Percentiles rank a stretch among this genome's conserved stretches.
Evolutionary conservation across 805 yeast genomes (phyloP).

Genomic region (Wickerhamiella spandovensis): DNA sequence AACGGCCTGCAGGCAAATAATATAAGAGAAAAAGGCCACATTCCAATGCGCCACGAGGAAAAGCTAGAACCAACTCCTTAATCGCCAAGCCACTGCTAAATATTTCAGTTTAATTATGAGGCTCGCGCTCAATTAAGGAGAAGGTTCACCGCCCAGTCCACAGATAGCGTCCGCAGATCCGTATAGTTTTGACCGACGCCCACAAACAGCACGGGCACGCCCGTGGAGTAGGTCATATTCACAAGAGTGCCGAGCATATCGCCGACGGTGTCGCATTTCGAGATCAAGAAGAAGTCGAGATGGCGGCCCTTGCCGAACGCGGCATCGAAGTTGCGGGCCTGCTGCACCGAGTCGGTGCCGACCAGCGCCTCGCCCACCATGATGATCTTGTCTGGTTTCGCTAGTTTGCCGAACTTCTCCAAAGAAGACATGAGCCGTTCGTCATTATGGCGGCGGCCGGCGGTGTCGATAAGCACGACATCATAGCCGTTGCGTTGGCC

Average conservation of each 20-base stretch:
- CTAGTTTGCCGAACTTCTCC: conserved; percentile 89
- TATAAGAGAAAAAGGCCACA: background rate
- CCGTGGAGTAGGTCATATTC: conserved; percentile 92
- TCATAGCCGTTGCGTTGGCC: conserved; percentile 63
- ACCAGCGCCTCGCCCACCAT: conserved; percentile 98
- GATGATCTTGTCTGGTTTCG: conserved; percentile 88
- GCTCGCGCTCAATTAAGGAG: conserved; percentile 40
- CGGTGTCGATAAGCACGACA: conserved; percentile 87
- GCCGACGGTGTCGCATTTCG: conserved; percentile 96
- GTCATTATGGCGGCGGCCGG: conserved; percentile 94
- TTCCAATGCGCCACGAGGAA: background rate
- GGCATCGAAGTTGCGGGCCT: conserved; percentile 81
- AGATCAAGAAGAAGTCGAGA: conserved; percentile 80
- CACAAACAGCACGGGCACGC: conserved; percentile 86
- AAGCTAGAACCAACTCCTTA: background rate
- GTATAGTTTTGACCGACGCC: conserved; percentile 97
- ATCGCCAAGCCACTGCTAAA: background rate
- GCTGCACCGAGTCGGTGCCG: conserved; percentile 94
- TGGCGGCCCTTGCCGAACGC: conserved; percentile 79
- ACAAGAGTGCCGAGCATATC: conserved; percentile 94
- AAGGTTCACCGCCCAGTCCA: conserved; percentile 82
- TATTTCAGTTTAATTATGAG: background rate
- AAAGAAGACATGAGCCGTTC: conserved; percentile 89
- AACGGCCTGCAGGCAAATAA: too few species aligned
- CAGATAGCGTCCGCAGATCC: conserved; percentile 78